Base-by-base conservation (phyloP, 2,329 filamentous ascomycete genomes). In the Atkinsonella hypoxylon region DNA sequence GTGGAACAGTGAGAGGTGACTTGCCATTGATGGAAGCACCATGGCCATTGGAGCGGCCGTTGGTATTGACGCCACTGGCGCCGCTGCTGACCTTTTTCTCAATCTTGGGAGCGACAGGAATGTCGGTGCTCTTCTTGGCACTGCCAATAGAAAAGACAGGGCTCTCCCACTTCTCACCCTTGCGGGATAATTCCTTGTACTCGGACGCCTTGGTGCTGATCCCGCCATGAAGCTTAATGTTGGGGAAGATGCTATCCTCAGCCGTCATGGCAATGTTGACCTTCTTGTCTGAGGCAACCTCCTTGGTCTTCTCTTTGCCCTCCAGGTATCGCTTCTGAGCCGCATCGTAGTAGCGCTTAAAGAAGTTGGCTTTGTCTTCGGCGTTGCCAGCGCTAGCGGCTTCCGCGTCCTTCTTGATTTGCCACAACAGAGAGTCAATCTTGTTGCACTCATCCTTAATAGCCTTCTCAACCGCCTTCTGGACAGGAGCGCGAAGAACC, bases 81-180 rank as follows among this genome's bases (percentile, higher is more conserved):
- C 55, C 56, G 3, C 56, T 45, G 26, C 61, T 63, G 3, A 58
- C 46, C 68, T 79, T 81, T 53, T 70, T 70, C 52, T 69, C 66
- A 12, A 81, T 68, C 51, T 68, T 64, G 22, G 77, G 77, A 2
- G 75, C 70, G n/a, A 62, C 64, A 1, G 90, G 89, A 42, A 96
- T 76, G 61, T 85, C 79, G 22, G 70, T 76, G 41, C 87, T 89
- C 69, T 84, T 82, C 50, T 78, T 74, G 11, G 90, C 89, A 42
- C 72, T 78, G 45, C 93, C 91, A 59, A 97, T 85, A 53, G 81
- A 84, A 74, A 98, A 98, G 61, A 98, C 82, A 10, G 91, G 89
- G 54, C 87, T 94, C 75, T 95, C 85, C 93, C 93, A 98, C 67
- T 82, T 84, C 51, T 95, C 87, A 48, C 93, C 93, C 79, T 93